phyloP scores from a whole-genome alignment of 805 yeast species.

The Hanseniaspora guilliermondii region DNA sequence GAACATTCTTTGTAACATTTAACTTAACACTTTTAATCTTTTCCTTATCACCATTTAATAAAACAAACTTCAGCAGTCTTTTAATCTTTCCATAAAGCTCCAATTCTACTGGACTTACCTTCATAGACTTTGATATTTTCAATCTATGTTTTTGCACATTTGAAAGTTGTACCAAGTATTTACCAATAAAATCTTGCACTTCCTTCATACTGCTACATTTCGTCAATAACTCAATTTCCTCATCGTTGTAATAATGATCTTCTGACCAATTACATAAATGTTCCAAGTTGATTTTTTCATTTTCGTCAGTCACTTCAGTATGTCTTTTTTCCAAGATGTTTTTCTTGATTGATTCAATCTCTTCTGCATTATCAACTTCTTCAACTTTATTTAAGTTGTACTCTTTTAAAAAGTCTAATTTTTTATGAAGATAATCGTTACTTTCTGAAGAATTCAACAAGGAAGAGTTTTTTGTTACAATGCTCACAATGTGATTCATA shows the following conservation, averaged over 20 bases:
- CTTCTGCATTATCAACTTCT: background rate
- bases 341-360: background rate
- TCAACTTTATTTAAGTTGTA: slow-evolving; percentile 9
- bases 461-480: slow-evolving; percentile 45
- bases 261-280: slow-evolving; percentile 42
- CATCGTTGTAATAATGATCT: slow-evolving; percentile 36
- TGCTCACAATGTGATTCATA: slow-evolving; percentile 43
- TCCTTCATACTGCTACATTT: slow-evolving; percentile 33
- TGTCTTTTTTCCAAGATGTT: slow-evolving; percentile 3
- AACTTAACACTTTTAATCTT: background rate
- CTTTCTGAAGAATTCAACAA: slow-evolving; percentile 41
- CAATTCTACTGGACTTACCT: slow-evolving; percentile 35
- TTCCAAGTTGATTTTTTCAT: slow-evolving; percentile 19
- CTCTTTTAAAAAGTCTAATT: slow-evolving; percentile 36
- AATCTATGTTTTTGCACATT: slow-evolving; percentile 38
- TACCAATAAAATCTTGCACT: slow-evolving; percentile 30
- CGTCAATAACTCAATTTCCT: slow-evolving; percentile 35
- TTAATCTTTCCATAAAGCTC: slow-evolving; percentile 33
- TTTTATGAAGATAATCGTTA: slow-evolving; percentile 43
- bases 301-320: slow-evolving; percentile 11
- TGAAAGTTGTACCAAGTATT: slow-evolving; percentile 38
- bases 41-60: slow-evolving; percentile 23
- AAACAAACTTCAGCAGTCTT: slow-evolving; percentile 36
- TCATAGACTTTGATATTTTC: slow-evolving; percentile 21
- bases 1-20: slow-evolving; percentile 33